Evolutionary conservation across 1,284 basidiomycete genomes (phyloP).

Genomic region (Phlebopus sp.): DNA sequence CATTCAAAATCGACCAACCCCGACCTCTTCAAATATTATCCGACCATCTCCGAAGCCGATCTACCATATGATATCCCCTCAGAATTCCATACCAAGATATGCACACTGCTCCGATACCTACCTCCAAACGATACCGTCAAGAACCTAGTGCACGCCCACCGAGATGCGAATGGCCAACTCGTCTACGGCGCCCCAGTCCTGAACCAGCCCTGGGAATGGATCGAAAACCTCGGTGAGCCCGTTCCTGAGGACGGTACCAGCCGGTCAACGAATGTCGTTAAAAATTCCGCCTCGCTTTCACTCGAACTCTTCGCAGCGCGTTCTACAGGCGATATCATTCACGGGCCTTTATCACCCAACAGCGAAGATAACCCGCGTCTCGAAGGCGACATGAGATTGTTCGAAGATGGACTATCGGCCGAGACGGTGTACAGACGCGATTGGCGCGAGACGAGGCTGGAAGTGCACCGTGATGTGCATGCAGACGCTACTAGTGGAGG

Average conservation of each 20-base stretch:
- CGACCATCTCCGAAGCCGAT: conserved; percentile 46
- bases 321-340: conserved; percentile 58
- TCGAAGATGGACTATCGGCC: conserved; percentile 60
- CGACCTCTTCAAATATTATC: conserved; percentile 66
- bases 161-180: conserved; percentile 42
- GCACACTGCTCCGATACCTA: conserved; percentile 46
- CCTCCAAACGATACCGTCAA: conserved; percentile 50
- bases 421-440: conserved; percentile 70
- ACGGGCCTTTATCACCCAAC: conserved; percentile 15
- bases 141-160: conserved; percentile 56
- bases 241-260: conserved; percentile 22
- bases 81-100: conserved; percentile 54
- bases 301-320: conserved; percentile 67
- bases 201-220: conserved; percentile 83
- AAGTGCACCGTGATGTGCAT: conserved; percentile 19
- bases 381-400: conserved; percentile 48
- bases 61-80: conserved; percentile 54
- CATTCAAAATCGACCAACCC: conserved; percentile 46
- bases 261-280: conserved; percentile 40
- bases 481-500: conserved; percentile 1
- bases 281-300: conserved; percentile 70
- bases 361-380: conserved; percentile 24
- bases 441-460: conserved; percentile 65
- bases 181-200: conserved; percentile 52
- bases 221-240: conserved; percentile 70